These are phyloP conservation scores for Xylaria flabelliformis DNA, from an alignment of 495 filamentous ascomycete genomes.

Conservation along the genomic window DNA sequence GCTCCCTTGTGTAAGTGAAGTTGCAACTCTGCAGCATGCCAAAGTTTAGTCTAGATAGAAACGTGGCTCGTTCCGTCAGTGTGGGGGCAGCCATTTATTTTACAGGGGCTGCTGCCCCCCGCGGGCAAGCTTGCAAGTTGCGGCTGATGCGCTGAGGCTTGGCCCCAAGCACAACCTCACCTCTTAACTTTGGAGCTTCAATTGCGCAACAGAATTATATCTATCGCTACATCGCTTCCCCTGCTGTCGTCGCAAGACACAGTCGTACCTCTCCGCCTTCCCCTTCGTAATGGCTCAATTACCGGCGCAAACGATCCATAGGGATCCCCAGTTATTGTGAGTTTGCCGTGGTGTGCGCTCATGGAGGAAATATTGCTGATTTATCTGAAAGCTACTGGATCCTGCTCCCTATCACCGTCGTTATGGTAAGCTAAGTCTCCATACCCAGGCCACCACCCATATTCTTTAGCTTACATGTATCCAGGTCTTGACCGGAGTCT, in stretches of 20 bases:
- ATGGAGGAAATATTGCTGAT: constrained; percentile 26
- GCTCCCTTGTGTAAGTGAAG: constrained; percentile 11
- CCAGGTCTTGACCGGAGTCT: constrained; percentile 90
- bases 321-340: constrained; percentile 98
- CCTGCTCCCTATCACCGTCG: constrained; percentile 91
- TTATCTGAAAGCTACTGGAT: constrained; percentile 84
- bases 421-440: constrained; percentile 97
- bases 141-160: constrained; percentile 24
- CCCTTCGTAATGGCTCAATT: constrained; percentile 76
- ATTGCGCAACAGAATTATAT: too few relatives aligned
- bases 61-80: constrained; percentile 34
- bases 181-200: constrained; percentile 11
- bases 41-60: constrained; percentile 11
- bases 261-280: not conserved
- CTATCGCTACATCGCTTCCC: not conserved
- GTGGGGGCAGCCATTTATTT: constrained; percentile 25
- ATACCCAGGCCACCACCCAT: too few relatives aligned
- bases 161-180: constrained; percentile 18
- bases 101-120: not conserved
- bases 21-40: constrained; percentile 1
- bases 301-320: constrained; percentile 90
- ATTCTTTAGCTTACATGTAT: constrained; percentile 19
- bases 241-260: not conserved
- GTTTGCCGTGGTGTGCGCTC: not conserved
- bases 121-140: constrained; percentile 1